Evolutionary conservation across 2,329 filamentous ascomycete genomes (phyloP).

Genomic region (Fusarium algeriense): DNA sequence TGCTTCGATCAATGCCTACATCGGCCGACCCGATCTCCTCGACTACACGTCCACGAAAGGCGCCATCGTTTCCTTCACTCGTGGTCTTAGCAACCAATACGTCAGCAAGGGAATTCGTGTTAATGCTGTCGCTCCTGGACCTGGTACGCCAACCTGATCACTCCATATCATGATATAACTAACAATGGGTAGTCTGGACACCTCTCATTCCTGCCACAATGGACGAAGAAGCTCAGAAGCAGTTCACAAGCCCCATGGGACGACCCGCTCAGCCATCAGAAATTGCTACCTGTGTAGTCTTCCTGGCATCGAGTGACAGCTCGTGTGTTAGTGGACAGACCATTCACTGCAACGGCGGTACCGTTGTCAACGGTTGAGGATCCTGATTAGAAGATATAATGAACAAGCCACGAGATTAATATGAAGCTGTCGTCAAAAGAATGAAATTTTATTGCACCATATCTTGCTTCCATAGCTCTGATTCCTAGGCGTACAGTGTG

Average conservation of each 20-base stretch:
- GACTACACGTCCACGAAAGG: conserved; percentile 87
- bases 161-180: neutral
- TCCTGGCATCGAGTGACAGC: conserved; percentile 80
- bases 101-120: conserved; percentile 79
- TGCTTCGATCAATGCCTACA: conserved; percentile 85
- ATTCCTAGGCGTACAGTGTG: neutral
- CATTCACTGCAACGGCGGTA: conserved; percentile 66
- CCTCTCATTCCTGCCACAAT: conserved; percentile 81
- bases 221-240: conserved; percentile 75
- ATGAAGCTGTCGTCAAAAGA: neutral
- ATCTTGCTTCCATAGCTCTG: neutral
- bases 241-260: conserved; percentile 81
- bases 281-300: conserved; percentile 85
- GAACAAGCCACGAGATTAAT: neutral
- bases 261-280: conserved; percentile 83
- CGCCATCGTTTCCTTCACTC: conserved; percentile 83
- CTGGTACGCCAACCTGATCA: conserved; percentile 52
- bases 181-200: conserved; percentile 70
- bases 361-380: conserved; percentile 61
- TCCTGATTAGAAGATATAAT: neutral
- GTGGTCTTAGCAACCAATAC: conserved; percentile 81
- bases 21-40: conserved; percentile 82
- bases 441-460: neutral
- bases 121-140: conserved; percentile 81
- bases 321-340: conserved; percentile 79